phyloP scores from a whole-genome alignment of 306 rosid genomes.

The Citrullus colocynthis region DNA sequence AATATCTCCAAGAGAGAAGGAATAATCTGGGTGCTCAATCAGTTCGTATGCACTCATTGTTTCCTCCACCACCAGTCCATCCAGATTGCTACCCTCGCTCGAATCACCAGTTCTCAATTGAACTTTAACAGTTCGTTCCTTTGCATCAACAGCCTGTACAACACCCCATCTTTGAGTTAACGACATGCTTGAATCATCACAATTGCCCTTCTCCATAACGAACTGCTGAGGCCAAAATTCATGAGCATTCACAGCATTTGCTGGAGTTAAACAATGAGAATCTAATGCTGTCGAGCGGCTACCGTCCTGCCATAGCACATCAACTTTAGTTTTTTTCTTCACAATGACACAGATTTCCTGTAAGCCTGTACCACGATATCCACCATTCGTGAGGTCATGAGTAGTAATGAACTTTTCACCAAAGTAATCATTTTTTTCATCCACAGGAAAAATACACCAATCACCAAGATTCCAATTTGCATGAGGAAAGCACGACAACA shows the following conservation, averaged over 20 bases:
- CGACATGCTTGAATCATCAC: conserved; percentile 43
- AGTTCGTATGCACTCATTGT: conserved; percentile 85
- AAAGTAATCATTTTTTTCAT: conserved; percentile 18
- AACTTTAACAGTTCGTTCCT: conserved; percentile 72
- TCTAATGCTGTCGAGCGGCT: conserved; percentile 43
- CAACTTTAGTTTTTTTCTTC: conserved; percentile 73
- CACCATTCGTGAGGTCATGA: conserved; percentile 18
- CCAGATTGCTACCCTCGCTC: conserved; percentile 21
- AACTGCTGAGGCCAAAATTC: conserved; percentile 94
- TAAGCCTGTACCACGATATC: conserved; percentile 22
- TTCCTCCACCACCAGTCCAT: conserved; percentile 43
- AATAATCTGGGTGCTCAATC: conserved; percentile 76
- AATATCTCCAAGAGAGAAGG: conserved; percentile 68
- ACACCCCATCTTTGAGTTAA: conserved; percentile 74
- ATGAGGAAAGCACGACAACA: conserved; percentile 67
- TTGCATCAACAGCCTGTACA: conserved; percentile 64
- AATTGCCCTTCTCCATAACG: conserved; percentile 62
- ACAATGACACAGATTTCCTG: conserved; percentile 47
- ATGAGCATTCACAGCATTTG: conserved; percentile 49
- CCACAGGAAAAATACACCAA: conserved; percentile 63
- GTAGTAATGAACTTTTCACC: conserved; percentile 22
- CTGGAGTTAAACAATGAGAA: conserved; percentile 51
- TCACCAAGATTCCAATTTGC: conserved; percentile 96
- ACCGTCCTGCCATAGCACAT: conserved; percentile 87
- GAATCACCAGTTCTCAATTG: conserved; percentile 40